A percentile compares a stretch with the other conserved stretches of the same genome.
Conservation (phyloP, 139 green algal genomes). For the Trebouxia sp. region DNA sequence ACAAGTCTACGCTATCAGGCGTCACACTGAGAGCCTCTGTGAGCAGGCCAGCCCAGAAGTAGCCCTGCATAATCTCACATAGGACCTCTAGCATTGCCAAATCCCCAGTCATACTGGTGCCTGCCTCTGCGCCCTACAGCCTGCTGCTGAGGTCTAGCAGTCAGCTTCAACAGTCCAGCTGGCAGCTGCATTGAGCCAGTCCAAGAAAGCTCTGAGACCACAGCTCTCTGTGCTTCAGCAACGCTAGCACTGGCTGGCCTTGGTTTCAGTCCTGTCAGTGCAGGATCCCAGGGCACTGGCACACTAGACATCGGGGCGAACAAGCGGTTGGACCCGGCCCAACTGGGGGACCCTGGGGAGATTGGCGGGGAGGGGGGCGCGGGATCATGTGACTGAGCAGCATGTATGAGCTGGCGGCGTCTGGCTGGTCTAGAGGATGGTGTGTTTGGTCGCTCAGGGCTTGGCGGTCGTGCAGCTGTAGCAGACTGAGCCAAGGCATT, state of each 20-base stretch:
- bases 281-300: neutral
- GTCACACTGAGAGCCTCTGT: too few species aligned
- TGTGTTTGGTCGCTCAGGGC: slow-evolving; percentile 1
- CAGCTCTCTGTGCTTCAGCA: neutral
- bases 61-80: too few species aligned
- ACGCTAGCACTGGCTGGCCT: slow-evolving; percentile 15
- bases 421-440: neutral
- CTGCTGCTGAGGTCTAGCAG: neutral
- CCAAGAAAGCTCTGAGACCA: neutral
- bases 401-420: neutral
- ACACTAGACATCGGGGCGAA: slow-evolving; percentile 12
- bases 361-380: too few species aligned
- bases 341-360: neutral
- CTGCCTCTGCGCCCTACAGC: neutral
- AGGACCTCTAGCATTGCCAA: neutral
- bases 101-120: slow-evolving; percentile 12
- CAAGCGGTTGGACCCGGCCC: slow-evolving; percentile 1
- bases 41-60: too few species aligned
- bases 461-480: neutral
- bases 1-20: too few species aligned
- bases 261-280: neutral
- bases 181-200: slow-evolving; percentile 22
- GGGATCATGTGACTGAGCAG: neutral
- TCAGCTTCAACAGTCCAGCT: neutral
- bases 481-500: neutral